Evolutionary conservation across 768 basidiomycete genomes (phyloP), one percentile per base, ranked within the genome.

Genomic region (Termitomyces bulborhizus): DNA sequence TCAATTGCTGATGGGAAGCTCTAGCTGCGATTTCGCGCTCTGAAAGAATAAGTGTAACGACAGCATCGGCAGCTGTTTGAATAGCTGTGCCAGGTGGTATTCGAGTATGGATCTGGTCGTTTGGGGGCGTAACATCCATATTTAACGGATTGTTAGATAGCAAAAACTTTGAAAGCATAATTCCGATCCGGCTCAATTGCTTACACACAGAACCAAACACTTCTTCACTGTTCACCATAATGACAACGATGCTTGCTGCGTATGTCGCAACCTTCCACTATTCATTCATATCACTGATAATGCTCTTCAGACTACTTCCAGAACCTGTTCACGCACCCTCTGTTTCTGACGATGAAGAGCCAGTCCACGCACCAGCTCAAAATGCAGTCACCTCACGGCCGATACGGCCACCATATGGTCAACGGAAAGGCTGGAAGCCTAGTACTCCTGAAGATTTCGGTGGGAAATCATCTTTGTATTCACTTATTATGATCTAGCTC

Each of bases 341-440:
- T 5, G 63, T 78, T 24, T 75, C 75, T 4, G 86, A 89, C 55
- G 84, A 89, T 39, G 87, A 89, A 16, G 80, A 83, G 37, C 74
- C 80, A n/a, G 16, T 70, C 60, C n/a, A 64, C 62, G 36, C 29
- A 65, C 32, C 54, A 60, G 63, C 68, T 39, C 68, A 73, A 8
- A 71, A 74, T 52, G 60, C 72, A 13, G 68, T 87, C 50, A 73
- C 79, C 57, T 66, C 81, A 54, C 79, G 84, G 43, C 68, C 71
- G 18, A 71, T 71, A 42, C 76, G 89, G 39, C 95, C 96, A 3
- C 81, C 87, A 13, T 99, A 98, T 69, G 91, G 96, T 6, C 85
- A 86, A 65, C 79, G 96, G 47, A 76, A 70, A 56, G 87, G 84
- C 42, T 99, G 97, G 97, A 88, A 82, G 62, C 96, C 96, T 26